Base-by-base conservation (phyloP, 129 eudicot species). In the Flaveria sonorensis region DNA sequence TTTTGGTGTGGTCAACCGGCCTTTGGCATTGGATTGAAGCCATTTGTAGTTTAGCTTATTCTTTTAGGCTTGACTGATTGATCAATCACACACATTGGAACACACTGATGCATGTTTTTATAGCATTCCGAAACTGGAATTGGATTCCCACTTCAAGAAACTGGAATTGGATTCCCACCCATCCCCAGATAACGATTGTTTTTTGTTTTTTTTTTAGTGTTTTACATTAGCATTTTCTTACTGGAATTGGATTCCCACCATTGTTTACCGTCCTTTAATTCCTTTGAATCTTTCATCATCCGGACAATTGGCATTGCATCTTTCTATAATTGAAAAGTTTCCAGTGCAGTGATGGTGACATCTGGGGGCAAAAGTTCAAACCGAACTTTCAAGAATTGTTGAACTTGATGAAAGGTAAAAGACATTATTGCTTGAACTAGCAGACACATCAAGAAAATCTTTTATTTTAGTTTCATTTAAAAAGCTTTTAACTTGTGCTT, bases 11-110 rank as follows among this genome's bases (percentile, higher is more conserved):
- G 46, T 75, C 84, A 52, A 56, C 81, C 6, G 87, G 84, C 47
- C 46, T 68, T 40, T 83, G 83, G 65, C 81, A 52, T 66, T 79
- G 87, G 50, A 77, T 42, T 52, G 86, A 63, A 40, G 85, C 82
- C 82, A 82, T 55, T 82, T 68, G 76, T 70, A 36, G 60, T 20
- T 57, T 28, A 39, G 19, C 40, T 32, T 73, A 4, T 6, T 63
- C 12, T 67, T 7, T 42, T 67, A 21, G 21, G 52, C 53, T 81
- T 28, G 14, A 0, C 45, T 57, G 80, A 50, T 81, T 81, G 80
- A 10, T 68, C 15, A 28, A 39, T 70, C 62, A 70, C 82, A 55
- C 62, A 2, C 28, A 20, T 55, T 20, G 62, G 21, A 52, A 52
- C 20, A 52, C 59, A 26, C 16, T 65, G 5, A 15, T 28, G 61